Base-by-base conservation (phyloP, 1,139 yeast species). In the Geotrichum klebahnii region DNA sequence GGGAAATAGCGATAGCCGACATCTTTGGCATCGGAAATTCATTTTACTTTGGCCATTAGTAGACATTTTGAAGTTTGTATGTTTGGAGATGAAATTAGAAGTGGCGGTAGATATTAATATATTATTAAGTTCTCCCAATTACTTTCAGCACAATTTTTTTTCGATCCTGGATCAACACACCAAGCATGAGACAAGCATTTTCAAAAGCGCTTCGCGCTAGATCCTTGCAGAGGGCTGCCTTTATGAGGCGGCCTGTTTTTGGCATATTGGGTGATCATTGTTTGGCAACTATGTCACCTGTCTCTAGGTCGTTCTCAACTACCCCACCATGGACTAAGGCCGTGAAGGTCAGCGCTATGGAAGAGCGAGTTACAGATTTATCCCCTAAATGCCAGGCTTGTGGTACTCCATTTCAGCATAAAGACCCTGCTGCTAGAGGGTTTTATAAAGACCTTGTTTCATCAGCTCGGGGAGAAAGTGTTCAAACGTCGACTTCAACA, bases 1-100 rank as follows among this genome's bases (percentile, higher is more conserved):
- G 12, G 81, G 68, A 22, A 70, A 67, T 45, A 82, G 59, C 2
- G 87, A 84, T 31, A 80, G 67, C 47, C 79, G 74, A 61, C 89
- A 82, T 52, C 79, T 69, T 60, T 80, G 84, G 62, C 89, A 82
- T 51, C 66, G 66, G 17, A 44, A 44, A 16, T 40, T 42, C 35
- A 37, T 29, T 29, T 42, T 42, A 26, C 20, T 41, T 38, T 17
- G 48, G 14, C 51, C 45, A 42, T 42, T 42, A 4, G 28, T 12
- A 14, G 40, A 20, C 28, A 36, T 36, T 10, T 12, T n/a, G 16
- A 17, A 20, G 22, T 40, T 17, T 12, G 29, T 24, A 33, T 19
- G 14, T 40, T 24, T 35, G 36, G n/a, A 17, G 23, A n/a, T 6
- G 28, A 22, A 24, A 6, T 14, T 22, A 16, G 40, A 36, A 32